Conservation (phyloP, 2,329 filamentous ascomycete genomes). For the Dryadomyces quercivorus region DNA sequence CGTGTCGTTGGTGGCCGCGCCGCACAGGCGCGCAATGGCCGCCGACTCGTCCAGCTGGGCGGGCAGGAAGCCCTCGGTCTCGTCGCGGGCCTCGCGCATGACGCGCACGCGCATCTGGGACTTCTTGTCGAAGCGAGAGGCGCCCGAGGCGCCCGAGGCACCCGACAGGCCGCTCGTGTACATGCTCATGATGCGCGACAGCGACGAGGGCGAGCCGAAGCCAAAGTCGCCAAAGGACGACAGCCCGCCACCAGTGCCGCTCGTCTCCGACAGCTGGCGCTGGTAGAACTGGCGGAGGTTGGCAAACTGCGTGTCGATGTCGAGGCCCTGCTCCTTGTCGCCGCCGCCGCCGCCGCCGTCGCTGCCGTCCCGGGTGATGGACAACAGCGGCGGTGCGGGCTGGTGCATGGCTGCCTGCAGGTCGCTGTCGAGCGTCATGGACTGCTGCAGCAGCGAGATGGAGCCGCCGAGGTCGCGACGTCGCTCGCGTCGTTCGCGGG, state of each 20-base stretch:
- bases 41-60: conserved; percentile 48
- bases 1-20: conserved; percentile 3
- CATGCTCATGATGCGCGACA: conserved; percentile 83
- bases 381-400: background rate
- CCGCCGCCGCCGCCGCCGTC: conserved; percentile 7
- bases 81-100: conserved; percentile 68
- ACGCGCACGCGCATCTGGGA: conserved; percentile 53
- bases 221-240: conserved; percentile 37
- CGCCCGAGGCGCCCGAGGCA: conserved; percentile 25
- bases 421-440: conserved; percentile 11
- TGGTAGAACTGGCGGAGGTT: conserved; percentile 73
- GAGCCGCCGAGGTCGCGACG: conserved; percentile 31
- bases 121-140: conserved; percentile 49
- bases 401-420: conserved; percentile 7
- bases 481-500: conserved; percentile 37
- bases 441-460: background rate
- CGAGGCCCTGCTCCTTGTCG: conserved; percentile 32
- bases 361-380: background rate
- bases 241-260: conserved; percentile 32
- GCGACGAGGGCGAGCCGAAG: conserved; percentile 63
- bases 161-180: conserved; percentile 43
- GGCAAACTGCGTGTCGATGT: conserved; percentile 59
- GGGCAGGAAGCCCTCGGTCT: conserved; percentile 59
- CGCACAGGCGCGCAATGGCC: conserved; percentile 46
- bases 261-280: conserved; percentile 57